These are phyloP conservation scores for Leccinum disarticulatum DNA, from an alignment of 768 basidiomycete genomes.

Conservation along the genomic window DNA sequence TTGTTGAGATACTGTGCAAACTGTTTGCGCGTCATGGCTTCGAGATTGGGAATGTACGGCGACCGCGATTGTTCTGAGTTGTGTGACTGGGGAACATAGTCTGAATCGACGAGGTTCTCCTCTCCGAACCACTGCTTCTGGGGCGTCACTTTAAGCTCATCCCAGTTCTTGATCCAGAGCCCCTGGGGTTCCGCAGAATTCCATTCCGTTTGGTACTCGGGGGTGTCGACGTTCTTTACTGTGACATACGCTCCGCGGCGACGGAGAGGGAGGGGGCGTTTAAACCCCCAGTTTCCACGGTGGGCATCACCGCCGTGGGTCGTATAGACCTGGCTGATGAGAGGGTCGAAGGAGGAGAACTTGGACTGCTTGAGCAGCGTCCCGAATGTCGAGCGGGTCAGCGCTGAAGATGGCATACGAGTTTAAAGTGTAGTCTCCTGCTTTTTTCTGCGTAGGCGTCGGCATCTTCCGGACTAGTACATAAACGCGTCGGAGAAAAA, in stretches of 20 bases:
- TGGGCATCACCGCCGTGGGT: slow-evolving; percentile 66
- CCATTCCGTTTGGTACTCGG: slow-evolving; percentile 79
- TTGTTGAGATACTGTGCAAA: slow-evolving; percentile 62
- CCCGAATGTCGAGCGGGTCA: slow-evolving; percentile 68
- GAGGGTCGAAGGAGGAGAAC: slow-evolving; percentile 77
- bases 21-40: slow-evolving; percentile 56
- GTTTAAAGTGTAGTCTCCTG: not conserved
- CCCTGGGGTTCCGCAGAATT: slow-evolving; percentile 62
- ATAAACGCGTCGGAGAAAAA: slow-evolving; percentile 27
- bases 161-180: slow-evolving; percentile 64
- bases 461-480: slow-evolving; percentile 29
- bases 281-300: slow-evolving; percentile 84
- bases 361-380: slow-evolving; percentile 78
- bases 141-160: slow-evolving; percentile 46
- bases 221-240: slow-evolving; percentile 67
- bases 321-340: slow-evolving; percentile 76
- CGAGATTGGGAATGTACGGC: slow-evolving; percentile 48
- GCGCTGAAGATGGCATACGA: slow-evolving; percentile 18
- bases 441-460: slow-evolving; percentile 5
- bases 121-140: slow-evolving; percentile 11
- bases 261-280: slow-evolving; percentile 73
- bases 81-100: slow-evolving; percentile 22
- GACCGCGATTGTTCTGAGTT: slow-evolving; percentile 22
- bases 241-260: slow-evolving; percentile 64
- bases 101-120: slow-evolving; percentile 27